Evolutionary conservation across 306 rosid genomes (phyloP), one percentile per base, ranked within the genome.

Genomic region (Gleditsia sinensis): DNA sequence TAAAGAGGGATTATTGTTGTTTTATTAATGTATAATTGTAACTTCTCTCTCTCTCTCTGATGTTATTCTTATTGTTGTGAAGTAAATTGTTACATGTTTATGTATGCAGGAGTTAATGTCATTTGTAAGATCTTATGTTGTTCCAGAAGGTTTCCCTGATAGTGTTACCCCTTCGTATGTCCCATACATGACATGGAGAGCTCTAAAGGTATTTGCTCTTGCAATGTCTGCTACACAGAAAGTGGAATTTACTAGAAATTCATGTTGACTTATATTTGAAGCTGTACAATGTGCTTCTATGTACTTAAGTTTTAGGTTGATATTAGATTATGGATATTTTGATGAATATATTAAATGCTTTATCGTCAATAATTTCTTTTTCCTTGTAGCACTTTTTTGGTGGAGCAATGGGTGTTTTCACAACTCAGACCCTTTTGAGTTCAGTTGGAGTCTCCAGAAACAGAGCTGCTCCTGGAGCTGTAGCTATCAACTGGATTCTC

Each of bases 331-430:
- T 24, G 14, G 39, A 43, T 46, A 36, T 63, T n/a, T 40, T 39
- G 36, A 75, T n/a, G 75, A 51, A 37, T 0, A 7, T 30, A 30
- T 1, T 30, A 13, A 70, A 57, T 72, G 53, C 66, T 71, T 13
- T 60, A 34, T 25, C 30, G 21, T 27, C 51, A 32, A 24, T 33
- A 74, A 54, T 10, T 1, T 3, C 32, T 73, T 42, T n/a, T 32
- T 74, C 21, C 6, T 69, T 71, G 50, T 73, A 93, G 93, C 98
- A 92, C 82, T 92, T 94, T 73, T 94, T 94, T 62, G 99, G 99
- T 36, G 99, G 99, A 66, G 99, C 99, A 33, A 94, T 94, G 95
- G 96, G 99, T 9, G 99, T 94, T 68, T 94, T 94, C 86, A 94
- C 99, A 1, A 94, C 99, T 27, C 96, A 92, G 77, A 86, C 99